A percentile compares a stretch with the other conserved stretches of the same genome.
Conservation (phyloP, 768 basidiomycete species). For the Lyophyllum semitale region DNA sequence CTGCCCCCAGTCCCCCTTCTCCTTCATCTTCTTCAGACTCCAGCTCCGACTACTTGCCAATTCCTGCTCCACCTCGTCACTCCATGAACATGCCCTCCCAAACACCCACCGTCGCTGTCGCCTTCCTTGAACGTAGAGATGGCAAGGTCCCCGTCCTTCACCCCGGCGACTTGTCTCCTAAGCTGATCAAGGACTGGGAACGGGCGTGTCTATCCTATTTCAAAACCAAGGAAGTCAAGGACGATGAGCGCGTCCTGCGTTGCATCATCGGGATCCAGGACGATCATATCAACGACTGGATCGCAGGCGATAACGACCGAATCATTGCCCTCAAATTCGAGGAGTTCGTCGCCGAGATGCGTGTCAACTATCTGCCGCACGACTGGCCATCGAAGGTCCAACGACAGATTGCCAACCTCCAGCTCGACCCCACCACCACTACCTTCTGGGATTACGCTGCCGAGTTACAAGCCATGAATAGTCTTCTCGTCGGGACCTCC, state of each 20-base stretch:
- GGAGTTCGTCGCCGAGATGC: conserved; percentile 13
- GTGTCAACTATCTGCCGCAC: conserved; percentile 8
- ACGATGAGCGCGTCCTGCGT: background rate
- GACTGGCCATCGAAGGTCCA: conserved; percentile 18
- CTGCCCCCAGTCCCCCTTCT: background rate
- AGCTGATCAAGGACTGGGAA: conserved; percentile 1
- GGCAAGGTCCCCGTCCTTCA: conserved; percentile 4
- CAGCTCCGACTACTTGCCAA: background rate
- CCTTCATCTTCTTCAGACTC: background rate
- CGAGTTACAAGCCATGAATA: conserved; percentile 14
- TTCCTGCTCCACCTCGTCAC: no score
- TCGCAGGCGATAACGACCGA: background rate
- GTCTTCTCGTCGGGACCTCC: conserved; percentile 8
- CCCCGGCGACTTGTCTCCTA: conserved; percentile 9
- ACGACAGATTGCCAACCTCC: background rate
- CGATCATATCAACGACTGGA: conserved; percentile 8
- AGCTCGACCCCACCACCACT: background rate
- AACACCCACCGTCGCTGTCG: background rate
- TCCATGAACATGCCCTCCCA: background rate
- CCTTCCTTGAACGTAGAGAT: background rate
- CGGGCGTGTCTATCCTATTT: conserved; percentile 1
- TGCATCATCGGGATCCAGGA: conserved; percentile 2
- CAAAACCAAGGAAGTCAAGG: background rate
- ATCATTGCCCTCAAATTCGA: conserved; percentile 11
- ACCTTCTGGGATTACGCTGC: conserved; percentile 18